These are phyloP conservation scores for Lasiosphaeria ovina DNA, from an alignment of 495 filamentous ascomycete species.

Conservation along the genomic window DNA sequence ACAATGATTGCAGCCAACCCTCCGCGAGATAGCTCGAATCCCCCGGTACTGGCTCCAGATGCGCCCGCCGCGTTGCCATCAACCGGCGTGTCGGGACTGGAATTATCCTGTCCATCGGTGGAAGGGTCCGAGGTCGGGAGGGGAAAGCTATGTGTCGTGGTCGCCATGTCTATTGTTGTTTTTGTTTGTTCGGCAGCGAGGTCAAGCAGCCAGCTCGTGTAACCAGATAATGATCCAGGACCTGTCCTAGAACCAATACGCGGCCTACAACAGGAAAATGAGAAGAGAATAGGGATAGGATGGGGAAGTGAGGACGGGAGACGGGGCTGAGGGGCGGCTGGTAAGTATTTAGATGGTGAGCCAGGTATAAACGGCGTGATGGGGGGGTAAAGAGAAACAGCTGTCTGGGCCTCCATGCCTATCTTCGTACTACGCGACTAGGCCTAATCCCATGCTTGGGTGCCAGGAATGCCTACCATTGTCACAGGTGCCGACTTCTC, in stretches of 20 bases:
- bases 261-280: neutral
- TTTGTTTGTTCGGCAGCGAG: neutral
- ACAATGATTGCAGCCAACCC: slow-evolving; percentile 62
- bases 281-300: neutral
- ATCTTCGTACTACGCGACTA: neutral
- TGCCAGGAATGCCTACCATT: neutral
- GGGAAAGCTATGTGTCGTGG: slow-evolving; percentile 24
- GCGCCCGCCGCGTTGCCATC: slow-evolving; percentile 53
- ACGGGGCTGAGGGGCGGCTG: neutral
- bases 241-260: neutral
- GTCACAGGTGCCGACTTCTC: slow-evolving; percentile 3
- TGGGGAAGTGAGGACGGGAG: neutral
- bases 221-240: neutral
- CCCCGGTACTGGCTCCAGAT: slow-evolving; percentile 48
- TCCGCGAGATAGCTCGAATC: slow-evolving; percentile 54
- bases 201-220: neutral
- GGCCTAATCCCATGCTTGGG: slow-evolving; percentile 1
- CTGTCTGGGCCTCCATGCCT: neutral
- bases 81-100: slow-evolving; percentile 21
- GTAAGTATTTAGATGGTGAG: slow-evolving; percentile 1
- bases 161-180: neutral
- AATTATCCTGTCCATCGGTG: slow-evolving; percentile 16
- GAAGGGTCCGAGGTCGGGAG: slow-evolving; percentile 38
- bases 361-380: neutral
- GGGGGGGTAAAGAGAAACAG: neutral